Conservation (phyloP, 2,329 filamentous ascomycete genomes). For the Penicillium occitanis region DNA sequence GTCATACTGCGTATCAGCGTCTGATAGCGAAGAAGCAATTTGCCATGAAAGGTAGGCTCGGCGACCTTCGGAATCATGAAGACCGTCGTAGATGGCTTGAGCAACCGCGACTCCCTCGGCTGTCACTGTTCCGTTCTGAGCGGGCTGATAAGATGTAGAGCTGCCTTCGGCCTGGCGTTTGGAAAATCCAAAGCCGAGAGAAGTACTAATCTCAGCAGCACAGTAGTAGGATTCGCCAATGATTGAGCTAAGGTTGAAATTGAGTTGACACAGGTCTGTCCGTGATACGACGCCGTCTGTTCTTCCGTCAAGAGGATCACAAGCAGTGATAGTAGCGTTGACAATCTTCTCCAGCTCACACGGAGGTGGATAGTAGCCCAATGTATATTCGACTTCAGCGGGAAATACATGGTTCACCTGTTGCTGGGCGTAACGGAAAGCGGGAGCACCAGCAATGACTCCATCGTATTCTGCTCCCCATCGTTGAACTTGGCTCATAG, state of each 20-base stretch:
- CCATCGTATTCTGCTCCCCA: slow-evolving; percentile 42
- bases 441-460: slow-evolving; percentile 11
- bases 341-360: neutral
- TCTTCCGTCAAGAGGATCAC: neutral
- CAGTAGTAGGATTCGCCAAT: slow-evolving; percentile 49
- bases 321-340: neutral
- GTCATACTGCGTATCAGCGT: slow-evolving; percentile 27
- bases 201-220: slow-evolving; percentile 26
- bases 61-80: slow-evolving; percentile 41
- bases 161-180: neutral
- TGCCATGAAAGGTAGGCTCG: slow-evolving; percentile 43
- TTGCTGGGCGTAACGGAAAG: slow-evolving; percentile 13
- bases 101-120: neutral
- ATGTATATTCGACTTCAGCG: neutral
- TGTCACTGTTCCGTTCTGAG: neutral
- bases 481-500: slow-evolving; percentile 48
- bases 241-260: slow-evolving; percentile 45
- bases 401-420: slow-evolving; percentile 14
- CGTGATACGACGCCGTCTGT: neutral
- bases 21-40: slow-evolving; percentile 29
- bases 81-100: slow-evolving; percentile 39
- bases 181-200: slow-evolving; percentile 19
- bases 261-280: slow-evolving; percentile 42
- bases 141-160: neutral
- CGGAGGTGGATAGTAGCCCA: neutral